Conservation (phyloP, 805 yeast species). For the Dipodascus albidus region DNA sequence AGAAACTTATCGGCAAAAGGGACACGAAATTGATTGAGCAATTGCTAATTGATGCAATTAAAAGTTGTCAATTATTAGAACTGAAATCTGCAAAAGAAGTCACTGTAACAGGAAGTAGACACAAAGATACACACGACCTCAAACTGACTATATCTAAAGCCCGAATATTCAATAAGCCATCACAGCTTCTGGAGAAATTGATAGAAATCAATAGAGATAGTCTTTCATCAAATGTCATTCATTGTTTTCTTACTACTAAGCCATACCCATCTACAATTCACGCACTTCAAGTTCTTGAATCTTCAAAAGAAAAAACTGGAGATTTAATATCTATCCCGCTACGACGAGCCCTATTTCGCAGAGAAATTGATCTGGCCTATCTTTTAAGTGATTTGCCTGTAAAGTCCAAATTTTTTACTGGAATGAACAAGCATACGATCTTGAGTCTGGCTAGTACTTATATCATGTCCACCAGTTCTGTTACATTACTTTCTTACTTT, state of each 20-base stretch:
- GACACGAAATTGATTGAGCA: background rate
- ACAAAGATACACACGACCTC: background rate
- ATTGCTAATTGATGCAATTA: background rate
- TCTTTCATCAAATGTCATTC: background rate
- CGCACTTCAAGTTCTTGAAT: background rate
- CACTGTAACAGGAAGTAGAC: background rate
- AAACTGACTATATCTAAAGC: background rate
- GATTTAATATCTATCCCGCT: background rate
- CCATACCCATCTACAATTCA: background rate
- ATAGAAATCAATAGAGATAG: background rate
- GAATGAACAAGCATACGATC: background rate
- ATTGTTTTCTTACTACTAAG: background rate
- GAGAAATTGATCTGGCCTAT: background rate
- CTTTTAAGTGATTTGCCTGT: background rate
- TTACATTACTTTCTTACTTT: background rate
- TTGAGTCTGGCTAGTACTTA: background rate
- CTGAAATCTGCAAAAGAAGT: background rate
- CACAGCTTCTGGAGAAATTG: background rate
- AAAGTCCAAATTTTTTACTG: background rate
- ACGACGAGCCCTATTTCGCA: background rate
- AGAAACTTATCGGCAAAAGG: background rate
- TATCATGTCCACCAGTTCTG: background rate
- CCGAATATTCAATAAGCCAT: background rate
- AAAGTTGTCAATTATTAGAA: background rate
- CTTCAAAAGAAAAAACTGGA: background rate